These are phyloP conservation scores for Komagataella phaffii DNA, from an alignment of 805 yeast species.

Conservation along the genomic window DNA sequence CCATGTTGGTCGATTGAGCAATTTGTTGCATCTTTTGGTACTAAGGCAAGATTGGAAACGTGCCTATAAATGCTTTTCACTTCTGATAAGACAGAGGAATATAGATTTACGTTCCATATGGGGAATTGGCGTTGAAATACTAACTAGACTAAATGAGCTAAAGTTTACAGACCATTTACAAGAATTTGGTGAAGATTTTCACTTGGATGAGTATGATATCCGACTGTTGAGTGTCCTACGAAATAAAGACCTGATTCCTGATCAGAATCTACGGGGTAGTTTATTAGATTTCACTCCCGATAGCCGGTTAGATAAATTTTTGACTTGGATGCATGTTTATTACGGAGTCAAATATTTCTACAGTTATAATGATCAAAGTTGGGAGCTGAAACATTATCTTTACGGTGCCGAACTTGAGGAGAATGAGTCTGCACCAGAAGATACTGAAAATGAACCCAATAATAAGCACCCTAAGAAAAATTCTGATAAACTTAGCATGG, in stretches of 20 bases:
- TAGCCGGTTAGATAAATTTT: background rate
- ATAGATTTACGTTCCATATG: conserved; percentile 46
- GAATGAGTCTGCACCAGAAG: background rate
- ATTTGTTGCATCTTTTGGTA: conserved; percentile 35
- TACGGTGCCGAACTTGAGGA: background rate
- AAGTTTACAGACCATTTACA: conserved; percentile 8
- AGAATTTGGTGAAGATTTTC: background rate
- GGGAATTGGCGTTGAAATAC: conserved; percentile 50
- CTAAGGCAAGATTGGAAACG: conserved; percentile 36
- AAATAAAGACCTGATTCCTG: background rate
- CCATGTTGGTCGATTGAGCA: conserved; percentile 18
- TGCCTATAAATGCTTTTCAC: conserved; percentile 38
- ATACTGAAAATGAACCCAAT: background rate
- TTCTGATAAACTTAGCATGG: conserved; percentile 2
- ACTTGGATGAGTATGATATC: conserved; percentile 1
- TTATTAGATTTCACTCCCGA: background rate
- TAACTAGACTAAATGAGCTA: conserved; percentile 16
- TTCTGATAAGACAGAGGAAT: conserved; percentile 31
- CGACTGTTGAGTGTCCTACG: conserved; percentile 2
- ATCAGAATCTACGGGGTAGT: background rate
- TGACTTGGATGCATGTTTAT: background rate
- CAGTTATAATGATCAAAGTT: background rate
- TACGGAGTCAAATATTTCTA: background rate
- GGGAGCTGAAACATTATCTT: background rate
- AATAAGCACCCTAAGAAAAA: background rate